phyloP scores from a whole-genome alignment of 345 rosid genomes.

The Hibiscus syriacus region DNA sequence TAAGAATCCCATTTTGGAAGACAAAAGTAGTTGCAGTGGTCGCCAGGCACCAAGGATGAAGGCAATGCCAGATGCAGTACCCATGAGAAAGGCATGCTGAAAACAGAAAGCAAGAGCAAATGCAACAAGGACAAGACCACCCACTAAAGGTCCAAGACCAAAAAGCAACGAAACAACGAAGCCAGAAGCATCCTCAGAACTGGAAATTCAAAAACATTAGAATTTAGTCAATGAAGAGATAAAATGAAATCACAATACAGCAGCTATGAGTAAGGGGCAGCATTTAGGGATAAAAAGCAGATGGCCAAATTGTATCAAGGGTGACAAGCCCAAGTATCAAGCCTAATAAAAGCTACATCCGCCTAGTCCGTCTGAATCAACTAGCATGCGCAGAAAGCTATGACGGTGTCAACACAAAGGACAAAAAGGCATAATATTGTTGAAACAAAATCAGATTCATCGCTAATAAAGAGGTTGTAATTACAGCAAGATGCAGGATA shows the following conservation, averaged over 20 bases:
- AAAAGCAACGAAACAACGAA: conserved; percentile 91
- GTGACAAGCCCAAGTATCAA: neutral
- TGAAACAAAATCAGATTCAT: neutral
- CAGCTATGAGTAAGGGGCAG: neutral
- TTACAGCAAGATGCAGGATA: neutral
- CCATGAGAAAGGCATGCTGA: conserved; percentile 92
- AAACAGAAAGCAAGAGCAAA: conserved; percentile 68
- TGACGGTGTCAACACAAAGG: neutral
- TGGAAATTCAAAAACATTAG: conserved; percentile 35
- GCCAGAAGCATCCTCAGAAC: conserved; percentile 97
- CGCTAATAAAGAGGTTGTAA: neutral
- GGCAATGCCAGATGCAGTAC: conserved; percentile 90
- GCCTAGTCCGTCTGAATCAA: neutral
- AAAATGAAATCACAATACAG: neutral
- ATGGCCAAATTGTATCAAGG: neutral
- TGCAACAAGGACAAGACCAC: conserved; percentile 69
- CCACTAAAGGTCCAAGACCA: conserved; percentile 93
- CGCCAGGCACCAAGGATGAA: conserved; percentile 90
- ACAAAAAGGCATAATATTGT: neutral
- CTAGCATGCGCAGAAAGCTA: neutral
- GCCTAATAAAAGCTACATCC: neutral
- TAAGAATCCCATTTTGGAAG: conserved; percentile 71
- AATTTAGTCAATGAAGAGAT: conserved; percentile 10
- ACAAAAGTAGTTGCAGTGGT: conserved; percentile 68
- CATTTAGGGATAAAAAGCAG: neutral